Conservation (phyloP, 305 asterid genomes). For the Striga hermonthica region DNA sequence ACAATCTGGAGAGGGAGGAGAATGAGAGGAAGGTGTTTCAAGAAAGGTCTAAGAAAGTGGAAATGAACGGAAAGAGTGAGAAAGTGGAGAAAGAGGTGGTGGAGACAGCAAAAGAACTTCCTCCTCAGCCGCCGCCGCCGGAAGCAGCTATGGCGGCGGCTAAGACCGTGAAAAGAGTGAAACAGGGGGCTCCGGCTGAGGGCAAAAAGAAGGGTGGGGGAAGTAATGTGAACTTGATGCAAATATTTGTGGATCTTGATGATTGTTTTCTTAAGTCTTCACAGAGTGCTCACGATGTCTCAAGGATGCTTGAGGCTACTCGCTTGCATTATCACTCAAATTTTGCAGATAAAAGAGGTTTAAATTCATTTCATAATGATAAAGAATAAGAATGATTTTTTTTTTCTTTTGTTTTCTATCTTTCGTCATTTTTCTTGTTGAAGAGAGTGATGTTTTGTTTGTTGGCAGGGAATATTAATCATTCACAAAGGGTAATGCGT, state of each 20-base stretch:
- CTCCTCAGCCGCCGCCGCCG: constrained; percentile 62
- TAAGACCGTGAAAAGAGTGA: constrained; percentile 59
- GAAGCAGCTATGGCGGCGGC: constrained; percentile 41
- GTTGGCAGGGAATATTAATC: constrained; percentile 84
- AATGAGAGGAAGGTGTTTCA: constrained; percentile 54
- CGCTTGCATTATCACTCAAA: constrained; percentile 97
- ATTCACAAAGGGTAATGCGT: constrained; percentile 92
- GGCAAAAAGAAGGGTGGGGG: constrained; percentile 50
- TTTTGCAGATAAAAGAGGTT: constrained; percentile 90
- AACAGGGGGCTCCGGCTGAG: constrained; percentile 47
- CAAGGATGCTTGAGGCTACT: constrained; percentile 93
- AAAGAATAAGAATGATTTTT: constrained; percentile 19
- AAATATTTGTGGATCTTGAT: constrained; percentile 74
- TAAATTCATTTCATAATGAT: constrained; percentile 11
- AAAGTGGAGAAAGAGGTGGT: constrained; percentile 41
- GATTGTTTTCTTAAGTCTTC: constrained; percentile 91
- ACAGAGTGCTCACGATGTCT: constrained; percentile 89
- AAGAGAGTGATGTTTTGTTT: constrained; percentile 8
- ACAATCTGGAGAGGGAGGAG: constrained; percentile 54
- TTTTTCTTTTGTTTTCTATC: not conserved
- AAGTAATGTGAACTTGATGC: constrained; percentile 44
- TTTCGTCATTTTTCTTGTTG: no score
- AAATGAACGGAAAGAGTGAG: constrained; percentile 45
- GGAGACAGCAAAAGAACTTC: constrained; percentile 55
- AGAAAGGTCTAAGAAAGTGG: constrained; percentile 55